phyloP scores from a whole-genome alignment of 805 yeast species.

The Candida saitoana region DNA sequence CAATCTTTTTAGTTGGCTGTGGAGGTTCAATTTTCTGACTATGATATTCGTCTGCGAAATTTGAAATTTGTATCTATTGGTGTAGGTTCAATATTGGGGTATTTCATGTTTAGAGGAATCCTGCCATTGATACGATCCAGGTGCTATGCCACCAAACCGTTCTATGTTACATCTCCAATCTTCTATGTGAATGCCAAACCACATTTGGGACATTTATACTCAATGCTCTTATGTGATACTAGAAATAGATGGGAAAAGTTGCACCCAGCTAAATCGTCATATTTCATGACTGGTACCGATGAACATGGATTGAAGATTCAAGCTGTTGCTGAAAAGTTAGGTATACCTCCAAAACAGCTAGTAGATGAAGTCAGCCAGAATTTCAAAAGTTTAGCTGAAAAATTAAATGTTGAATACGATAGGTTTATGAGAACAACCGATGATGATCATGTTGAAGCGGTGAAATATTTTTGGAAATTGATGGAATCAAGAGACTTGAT shows the following conservation, averaged over 20 bases:
- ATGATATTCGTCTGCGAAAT: no score
- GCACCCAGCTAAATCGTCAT: constrained; percentile 31
- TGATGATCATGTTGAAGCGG: constrained; percentile 65
- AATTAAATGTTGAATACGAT: constrained; percentile 56
- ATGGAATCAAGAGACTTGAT: constrained; percentile 61
- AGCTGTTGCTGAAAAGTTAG: constrained; percentile 62
- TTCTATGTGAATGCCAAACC: constrained; percentile 95
- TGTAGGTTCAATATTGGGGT: background rate
- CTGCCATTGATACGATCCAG: background rate
- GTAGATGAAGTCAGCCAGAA: constrained; percentile 66
- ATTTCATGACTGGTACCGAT: constrained; percentile 88
- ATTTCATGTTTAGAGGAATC: background rate
- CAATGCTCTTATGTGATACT: constrained; percentile 81
- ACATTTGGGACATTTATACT: constrained; percentile 88
- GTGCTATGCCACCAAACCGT: constrained; percentile 16
- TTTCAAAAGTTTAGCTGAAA: constrained; percentile 61
- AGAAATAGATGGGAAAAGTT: constrained; percentile 66
- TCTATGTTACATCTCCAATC: constrained; percentile 82
- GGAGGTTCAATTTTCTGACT: no score
- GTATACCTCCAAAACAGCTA: constrained; percentile 53
- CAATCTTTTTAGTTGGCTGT: no score
- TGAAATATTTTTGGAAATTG: constrained; percentile 63
- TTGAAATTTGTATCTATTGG: no score
- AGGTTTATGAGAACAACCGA: constrained; percentile 92
- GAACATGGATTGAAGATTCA: constrained; percentile 96